Percentiles rank a stretch among this genome's conserved stretches.
These are phyloP conservation scores for Lipomyces yamanashiensis DNA, from an alignment of 805 yeast genomes.

Conservation along the genomic window DNA sequence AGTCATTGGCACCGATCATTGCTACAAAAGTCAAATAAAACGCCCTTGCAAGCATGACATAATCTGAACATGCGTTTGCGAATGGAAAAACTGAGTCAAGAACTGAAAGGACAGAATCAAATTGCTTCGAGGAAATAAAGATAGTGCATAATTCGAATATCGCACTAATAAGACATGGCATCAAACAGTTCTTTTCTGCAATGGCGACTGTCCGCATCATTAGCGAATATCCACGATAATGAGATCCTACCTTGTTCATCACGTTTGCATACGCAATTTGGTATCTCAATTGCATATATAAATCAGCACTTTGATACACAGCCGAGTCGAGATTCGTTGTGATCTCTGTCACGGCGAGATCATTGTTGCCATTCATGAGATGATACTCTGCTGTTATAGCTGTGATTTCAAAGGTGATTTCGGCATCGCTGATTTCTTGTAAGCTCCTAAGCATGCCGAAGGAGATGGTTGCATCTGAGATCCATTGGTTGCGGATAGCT, in stretches of 20 bases:
- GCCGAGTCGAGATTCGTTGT: constrained; percentile 3
- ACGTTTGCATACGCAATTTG: constrained; percentile 18
- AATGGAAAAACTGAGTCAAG: constrained; percentile 52
- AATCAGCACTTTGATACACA: not conserved
- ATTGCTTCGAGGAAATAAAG: constrained; percentile 50
- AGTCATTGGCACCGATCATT: constrained; percentile 31
- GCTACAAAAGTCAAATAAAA: constrained; percentile 46
- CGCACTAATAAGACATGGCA: constrained; percentile 54
- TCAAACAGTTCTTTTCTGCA: constrained; percentile 55
- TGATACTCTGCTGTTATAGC: not conserved
- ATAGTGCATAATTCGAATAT: constrained; percentile 53
- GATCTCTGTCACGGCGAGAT: constrained; percentile 2
- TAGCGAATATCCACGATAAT: constrained; percentile 22
- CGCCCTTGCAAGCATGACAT: constrained; percentile 50
- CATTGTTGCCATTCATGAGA: not conserved
- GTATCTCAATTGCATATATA: constrained; percentile 15
- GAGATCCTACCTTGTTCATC: constrained; percentile 9
- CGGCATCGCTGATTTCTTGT: not conserved
- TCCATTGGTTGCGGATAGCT: constrained; percentile 2
- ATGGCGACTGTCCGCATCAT: constrained; percentile 38
- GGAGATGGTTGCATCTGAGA: not conserved
- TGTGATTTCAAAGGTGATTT: not conserved
- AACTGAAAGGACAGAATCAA: constrained; percentile 52
- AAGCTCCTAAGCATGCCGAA: not conserved
- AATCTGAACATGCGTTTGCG: constrained; percentile 50